Percentiles rank a stretch among this genome's conserved stretches.
These are phyloP conservation scores for Pleurotus djamor DNA, from an alignment of 768 basidiomycete species.

Conservation along the genomic window DNA sequence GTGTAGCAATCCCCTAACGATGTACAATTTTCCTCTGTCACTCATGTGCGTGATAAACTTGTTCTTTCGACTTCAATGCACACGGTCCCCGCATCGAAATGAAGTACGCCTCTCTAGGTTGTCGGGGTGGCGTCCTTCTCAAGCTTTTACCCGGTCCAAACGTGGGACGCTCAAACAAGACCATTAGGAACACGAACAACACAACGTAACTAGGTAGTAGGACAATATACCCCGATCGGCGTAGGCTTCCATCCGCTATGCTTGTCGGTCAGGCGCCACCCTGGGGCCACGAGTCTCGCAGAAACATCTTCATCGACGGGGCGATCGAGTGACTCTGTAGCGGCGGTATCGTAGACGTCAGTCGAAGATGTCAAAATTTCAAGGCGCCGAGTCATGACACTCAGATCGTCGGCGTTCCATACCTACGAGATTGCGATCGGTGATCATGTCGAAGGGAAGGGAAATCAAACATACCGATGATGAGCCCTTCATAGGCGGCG, in stretches of 20 bases:
- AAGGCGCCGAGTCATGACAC: conserved; percentile 56
- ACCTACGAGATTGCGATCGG: conserved; percentile 25
- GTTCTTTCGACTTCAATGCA: background rate
- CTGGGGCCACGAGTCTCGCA: conserved; percentile 20
- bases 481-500: background rate
- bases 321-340: background rate
- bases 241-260: conserved; percentile 55
- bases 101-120: too few species aligned
- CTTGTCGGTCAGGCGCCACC: conserved; percentile 53
- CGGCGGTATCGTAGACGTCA: conserved; percentile 7
- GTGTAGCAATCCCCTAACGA: background rate
- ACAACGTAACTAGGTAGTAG: background rate
- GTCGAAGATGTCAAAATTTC: conserved; percentile 25
- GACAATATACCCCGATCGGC: conserved; percentile 61
- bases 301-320: background rate
- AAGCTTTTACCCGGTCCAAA: too few species aligned
- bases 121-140: too few species aligned
- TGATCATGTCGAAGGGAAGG: background rate
- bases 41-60: too few species aligned
- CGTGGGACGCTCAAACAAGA: background rate
- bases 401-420: conserved; percentile 51
- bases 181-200: background rate
- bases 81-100: too few species aligned
- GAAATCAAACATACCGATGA: background rate
- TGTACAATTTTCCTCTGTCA: background rate